Base-by-base conservation (phyloP, 2,329 filamentous ascomycete species). In the Chrysoporthe puriensis region DNA sequence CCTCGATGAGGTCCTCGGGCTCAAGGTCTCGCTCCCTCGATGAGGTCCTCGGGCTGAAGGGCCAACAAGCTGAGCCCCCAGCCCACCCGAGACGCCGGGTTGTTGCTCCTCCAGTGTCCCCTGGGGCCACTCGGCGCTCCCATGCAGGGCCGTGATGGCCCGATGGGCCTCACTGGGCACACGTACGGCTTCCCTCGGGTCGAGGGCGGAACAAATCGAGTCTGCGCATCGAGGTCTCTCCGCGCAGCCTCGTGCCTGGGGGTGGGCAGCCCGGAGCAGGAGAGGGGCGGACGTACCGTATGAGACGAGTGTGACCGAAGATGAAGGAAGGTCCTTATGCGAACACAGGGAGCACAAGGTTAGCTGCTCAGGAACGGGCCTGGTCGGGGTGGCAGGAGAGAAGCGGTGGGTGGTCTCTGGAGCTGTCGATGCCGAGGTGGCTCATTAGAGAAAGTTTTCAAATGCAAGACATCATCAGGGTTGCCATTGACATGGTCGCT, bases 361-460 rank as follows among this genome's bases (percentile, higher is more conserved):
- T 48, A 66, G 61, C 54, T 61, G 56, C 44, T 46, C 32, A 14
- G 50, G 14, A 13, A 7, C 26, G 48, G 16, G 42, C 26, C 46
- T 58, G 42, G 32, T 36, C 4, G 56, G 48, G 44, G 11, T 16
- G 43, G 26, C 26, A 16, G 40, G 18, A 62, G 48, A 34, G 48
- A 42, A n/a, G 26, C 14, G 52, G 56, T 62, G 11, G 60, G 42
- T 8, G 56, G 58, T 50, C 13, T 34, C 13, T 26, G 32, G 14
- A 48, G 62, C 43, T 64, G 62, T 59, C 61, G 58, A 52, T 43
- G 62, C 40, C 50, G 34, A 50, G 50, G 32, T 40, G 62, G 63
- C 62, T 32, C 62, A 26, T 57, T 58, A 56, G 62, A 69, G 65
- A 69, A 69, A 69, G 48, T 67, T 69, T 67, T 69, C 62, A 62